Conservation (phyloP, 176 grass and related monocot genomes). For the Hsuehochloa calcarea region DNA sequence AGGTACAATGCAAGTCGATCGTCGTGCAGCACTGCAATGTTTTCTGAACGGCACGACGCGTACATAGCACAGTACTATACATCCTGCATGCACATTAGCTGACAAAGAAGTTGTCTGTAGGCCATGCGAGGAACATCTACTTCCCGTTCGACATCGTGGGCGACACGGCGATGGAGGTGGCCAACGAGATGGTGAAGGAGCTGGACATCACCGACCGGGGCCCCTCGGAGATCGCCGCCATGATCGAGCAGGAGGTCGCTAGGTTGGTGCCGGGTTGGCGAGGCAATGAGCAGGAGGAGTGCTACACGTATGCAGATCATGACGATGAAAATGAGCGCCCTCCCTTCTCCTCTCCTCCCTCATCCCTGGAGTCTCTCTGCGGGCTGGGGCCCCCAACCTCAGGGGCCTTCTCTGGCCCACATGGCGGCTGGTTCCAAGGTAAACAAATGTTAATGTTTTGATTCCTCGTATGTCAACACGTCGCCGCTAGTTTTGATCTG, state of each 20-base stretch:
- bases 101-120: not conserved
- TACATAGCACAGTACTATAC: no score
- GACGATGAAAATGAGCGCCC: constrained; percentile 47
- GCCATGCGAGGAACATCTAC: constrained; percentile 69
- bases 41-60: no score
- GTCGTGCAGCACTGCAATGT: not conserved
- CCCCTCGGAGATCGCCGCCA: constrained; percentile 67
- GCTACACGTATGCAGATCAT: constrained; percentile 15
- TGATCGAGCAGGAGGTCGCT: constrained; percentile 73
- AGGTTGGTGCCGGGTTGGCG: constrained; percentile 56
- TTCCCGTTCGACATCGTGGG: constrained; percentile 74
- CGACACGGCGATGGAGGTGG: constrained; percentile 83
- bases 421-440: constrained; percentile 46
- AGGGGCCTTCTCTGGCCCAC: constrained; percentile 10
- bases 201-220: constrained; percentile 72
- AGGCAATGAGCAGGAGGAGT: constrained; percentile 8
- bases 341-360: constrained; percentile 64
- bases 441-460: not conserved
- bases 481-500: no score
- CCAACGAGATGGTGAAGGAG: constrained; percentile 91
- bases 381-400: constrained; percentile 16
- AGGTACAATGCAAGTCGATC: constrained; percentile 1
- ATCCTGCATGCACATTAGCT: not conserved
- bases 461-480: no score
- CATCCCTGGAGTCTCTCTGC: constrained; percentile 57